Evolutionary conservation across 2,329 filamentous ascomycete species (phyloP), one percentile per base, ranked within the genome.

Genomic region (Trichoderma sp.): DNA sequence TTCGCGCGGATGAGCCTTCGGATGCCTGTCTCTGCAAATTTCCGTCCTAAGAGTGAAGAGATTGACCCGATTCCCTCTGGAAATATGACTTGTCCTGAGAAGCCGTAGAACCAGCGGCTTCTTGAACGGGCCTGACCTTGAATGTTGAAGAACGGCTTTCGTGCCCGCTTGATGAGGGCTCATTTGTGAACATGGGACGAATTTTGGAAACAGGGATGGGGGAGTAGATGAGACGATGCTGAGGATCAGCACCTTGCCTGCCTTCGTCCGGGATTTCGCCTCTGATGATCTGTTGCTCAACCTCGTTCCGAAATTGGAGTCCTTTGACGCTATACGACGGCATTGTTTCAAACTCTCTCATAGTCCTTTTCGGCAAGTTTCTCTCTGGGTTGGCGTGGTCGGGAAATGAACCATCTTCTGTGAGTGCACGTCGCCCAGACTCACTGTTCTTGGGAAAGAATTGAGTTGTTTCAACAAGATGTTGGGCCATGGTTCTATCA

Each of bases 181-280:
- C 28, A 14, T 47, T 32, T n/a, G 73, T 65, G 21, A 74, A 70
- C 58, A 62, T 56, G 6, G 74, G 74, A 7, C 73, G 72, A 28
- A 74, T 43, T 36, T 76, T 75, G 9, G 75, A 73, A 53, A 74
- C n/a, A 6, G 73, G 74, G 56, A 74, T 71, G 30, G 73, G 65
- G 9, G 74, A 71, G 6, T 73, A 36, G 18, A 74, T 73, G 8
- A 74, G 11, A 32, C 32, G 62, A 9, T 72, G 72, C 3, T 72
- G 47, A 26, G 26, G 61, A 28, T 24, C 11, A 21, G 32, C 18
- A 32, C 12, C n/a, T n/a, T 36, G 53, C 6, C 24, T 68, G 34
- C 15, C 15, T 36, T 36, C 26, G 14, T 43, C 34, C 8, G 24
- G 14, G 21, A n/a, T 9, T 7, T 24, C 4, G 11, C 24, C 14